Evolutionary conservation across 345 rosid species (phyloP).

Genomic region (Salix brachista): DNA sequence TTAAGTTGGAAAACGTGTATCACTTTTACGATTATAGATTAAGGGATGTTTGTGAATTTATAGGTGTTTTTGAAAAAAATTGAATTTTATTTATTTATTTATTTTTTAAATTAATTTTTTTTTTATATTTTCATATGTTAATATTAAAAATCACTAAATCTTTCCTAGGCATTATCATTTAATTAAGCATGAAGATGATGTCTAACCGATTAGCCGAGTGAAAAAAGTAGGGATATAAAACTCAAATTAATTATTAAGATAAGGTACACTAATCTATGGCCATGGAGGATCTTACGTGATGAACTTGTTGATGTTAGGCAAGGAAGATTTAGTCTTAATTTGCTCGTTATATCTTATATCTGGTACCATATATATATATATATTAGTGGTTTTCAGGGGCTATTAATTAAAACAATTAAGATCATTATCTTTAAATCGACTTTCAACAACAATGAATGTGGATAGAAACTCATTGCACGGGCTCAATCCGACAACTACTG

Average conservation of each 20-base stretch:
- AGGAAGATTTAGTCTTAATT: not conserved
- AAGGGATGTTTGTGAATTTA: no score
- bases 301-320: not conserved
- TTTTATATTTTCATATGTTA: no score
- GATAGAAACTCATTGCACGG: not conserved
- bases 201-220: not conserved
- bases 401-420: not conserved
- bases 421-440: not conserved
- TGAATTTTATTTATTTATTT: no score
- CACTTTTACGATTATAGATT: not conserved
- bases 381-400: no score
- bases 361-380: no score
- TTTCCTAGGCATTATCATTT: not conserved
- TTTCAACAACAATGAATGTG: not conserved
- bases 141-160: no score
- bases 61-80: no score
- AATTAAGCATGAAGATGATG: not conserved
- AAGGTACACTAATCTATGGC: not conserved
- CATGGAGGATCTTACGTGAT: not conserved
- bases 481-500: not conserved
- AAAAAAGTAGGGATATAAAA: not conserved
- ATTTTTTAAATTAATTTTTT: no score
- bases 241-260: not conserved
- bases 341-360: not conserved
- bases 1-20: not conserved